These are phyloP conservation scores for Cryomyces minteri DNA, from an alignment of 495 filamentous ascomycete genomes.

Conservation along the genomic window DNA sequence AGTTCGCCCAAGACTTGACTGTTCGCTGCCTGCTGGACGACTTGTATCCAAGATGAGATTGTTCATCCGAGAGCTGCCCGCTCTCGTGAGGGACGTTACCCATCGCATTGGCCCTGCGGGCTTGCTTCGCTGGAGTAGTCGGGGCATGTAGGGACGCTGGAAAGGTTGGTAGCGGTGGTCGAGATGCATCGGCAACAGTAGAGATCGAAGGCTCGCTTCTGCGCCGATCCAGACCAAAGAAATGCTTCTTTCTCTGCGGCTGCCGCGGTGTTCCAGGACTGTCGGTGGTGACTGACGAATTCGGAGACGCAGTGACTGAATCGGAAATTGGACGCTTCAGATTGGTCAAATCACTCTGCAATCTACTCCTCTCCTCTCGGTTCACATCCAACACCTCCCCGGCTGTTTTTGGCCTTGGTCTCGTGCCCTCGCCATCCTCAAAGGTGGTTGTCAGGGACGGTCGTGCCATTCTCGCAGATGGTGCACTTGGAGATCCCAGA, in stretches of 20 bases:
- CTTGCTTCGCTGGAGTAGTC: too few relatives aligned
- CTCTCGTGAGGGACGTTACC: not conserved
- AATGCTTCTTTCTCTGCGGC: conserved; percentile 11
- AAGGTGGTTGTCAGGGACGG: conserved; percentile 18
- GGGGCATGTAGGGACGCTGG: not conserved
- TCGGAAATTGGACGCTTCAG: conserved; percentile 10
- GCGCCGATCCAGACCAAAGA: conserved; percentile 29
- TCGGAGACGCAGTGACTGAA: conserved; percentile 9
- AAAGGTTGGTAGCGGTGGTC: conserved; percentile 1
- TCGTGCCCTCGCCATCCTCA: conserved; percentile 17
- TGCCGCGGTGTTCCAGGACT: conserved; percentile 8
- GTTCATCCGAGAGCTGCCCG: not conserved
- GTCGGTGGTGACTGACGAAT: conserved; percentile 2
- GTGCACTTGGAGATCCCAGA: conserved; percentile 17
- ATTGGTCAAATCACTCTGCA: not conserved
- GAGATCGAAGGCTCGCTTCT: conserved; percentile 14
- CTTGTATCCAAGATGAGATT: conserved; percentile 22
- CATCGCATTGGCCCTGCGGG: not conserved
- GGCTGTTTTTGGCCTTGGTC: conserved; percentile 32
- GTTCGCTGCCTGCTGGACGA: conserved; percentile 53
- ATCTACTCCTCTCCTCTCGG: too few relatives aligned
- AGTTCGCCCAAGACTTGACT: conserved; percentile 65
- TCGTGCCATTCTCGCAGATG: conserved; percentile 9
- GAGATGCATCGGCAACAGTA: not conserved
- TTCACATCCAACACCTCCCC: conserved; percentile 27